Evolutionary conservation across 169 alveolate genomes (phyloP).

Genomic region (Plasmodium billcollinsi): DNA sequence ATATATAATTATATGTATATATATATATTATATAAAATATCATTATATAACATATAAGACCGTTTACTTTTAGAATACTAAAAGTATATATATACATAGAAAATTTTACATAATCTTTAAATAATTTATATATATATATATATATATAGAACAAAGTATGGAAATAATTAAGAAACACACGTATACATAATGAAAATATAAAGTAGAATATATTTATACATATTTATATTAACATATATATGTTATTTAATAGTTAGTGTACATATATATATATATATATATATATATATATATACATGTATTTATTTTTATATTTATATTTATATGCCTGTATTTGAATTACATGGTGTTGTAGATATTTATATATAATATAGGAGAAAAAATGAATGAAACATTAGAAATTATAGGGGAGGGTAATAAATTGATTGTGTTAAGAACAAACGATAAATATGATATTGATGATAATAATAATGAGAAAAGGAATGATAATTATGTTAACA

Average conservation of each 20-base stretch:
- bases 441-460: constrained; percentile 8
- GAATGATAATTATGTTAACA: neutral
- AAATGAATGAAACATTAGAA: constrained; percentile 38
- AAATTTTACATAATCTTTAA: no score
- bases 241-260: constrained; percentile 1
- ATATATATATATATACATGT: constrained; percentile 8
- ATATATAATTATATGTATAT: no score
- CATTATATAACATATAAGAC: no score
- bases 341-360: neutral
- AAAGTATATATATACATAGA: no score
- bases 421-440: constrained; percentile 48
- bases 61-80: no score
- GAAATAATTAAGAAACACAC: no score
- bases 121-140: no score
- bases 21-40: no score
- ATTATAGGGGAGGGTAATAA: constrained; percentile 68
- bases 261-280: constrained; percentile 7
- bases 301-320: neutral
- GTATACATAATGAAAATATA: no score
- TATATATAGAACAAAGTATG: no score
- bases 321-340: neutral
- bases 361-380: neutral
- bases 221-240: constrained; percentile 9
- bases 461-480: constrained; percentile 7
- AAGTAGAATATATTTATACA: neutral